A percentile compares a stretch with the other conserved stretches of the same genome.
Evolutionary conservation across 139 green algal species (phyloP).

Genomic region (Yamagishiella unicocca): DNA sequence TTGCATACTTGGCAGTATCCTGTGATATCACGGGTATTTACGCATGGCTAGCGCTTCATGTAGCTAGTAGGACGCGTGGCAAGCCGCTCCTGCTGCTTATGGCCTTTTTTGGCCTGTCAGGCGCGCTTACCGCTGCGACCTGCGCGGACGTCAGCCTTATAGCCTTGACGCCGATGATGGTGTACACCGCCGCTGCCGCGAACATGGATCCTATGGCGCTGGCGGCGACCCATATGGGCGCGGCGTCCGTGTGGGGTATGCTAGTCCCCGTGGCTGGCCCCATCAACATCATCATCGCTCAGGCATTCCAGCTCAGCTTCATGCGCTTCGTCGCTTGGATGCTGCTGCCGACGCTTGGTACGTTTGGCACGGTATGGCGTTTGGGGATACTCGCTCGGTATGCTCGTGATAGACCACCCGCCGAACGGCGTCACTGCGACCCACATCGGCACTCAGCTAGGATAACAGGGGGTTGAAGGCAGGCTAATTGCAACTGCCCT

Average conservation of each 20-base stretch:
- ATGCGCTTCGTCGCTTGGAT: conserved; percentile 16
- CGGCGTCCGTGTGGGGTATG: conserved; percentile 1
- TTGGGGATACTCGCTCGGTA: no score
- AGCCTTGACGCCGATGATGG: background rate
- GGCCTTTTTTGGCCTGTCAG: background rate
- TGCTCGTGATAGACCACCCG: no score
- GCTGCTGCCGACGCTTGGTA: background rate
- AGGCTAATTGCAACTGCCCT: no score
- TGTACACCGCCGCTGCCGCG: background rate
- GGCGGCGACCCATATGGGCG: background rate
- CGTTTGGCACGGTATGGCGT: no score
- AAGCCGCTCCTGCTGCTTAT: background rate
- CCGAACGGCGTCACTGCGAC: no score
- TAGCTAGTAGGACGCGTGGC: background rate
- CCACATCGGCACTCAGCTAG: no score
- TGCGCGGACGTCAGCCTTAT: conserved; percentile 10
- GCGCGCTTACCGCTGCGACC: background rate
- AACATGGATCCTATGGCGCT: conserved; percentile 16
- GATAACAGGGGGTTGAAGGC: no score
- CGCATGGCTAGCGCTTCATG: conserved; percentile 18
- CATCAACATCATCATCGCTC: background rate
- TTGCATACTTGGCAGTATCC: background rate
- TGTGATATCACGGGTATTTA: conserved; percentile 25
- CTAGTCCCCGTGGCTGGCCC: background rate
- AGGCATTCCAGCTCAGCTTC: conserved; percentile 2